Evolutionary conservation across 805 yeast species (phyloP).

Genomic region (Candida silvatica): DNA sequence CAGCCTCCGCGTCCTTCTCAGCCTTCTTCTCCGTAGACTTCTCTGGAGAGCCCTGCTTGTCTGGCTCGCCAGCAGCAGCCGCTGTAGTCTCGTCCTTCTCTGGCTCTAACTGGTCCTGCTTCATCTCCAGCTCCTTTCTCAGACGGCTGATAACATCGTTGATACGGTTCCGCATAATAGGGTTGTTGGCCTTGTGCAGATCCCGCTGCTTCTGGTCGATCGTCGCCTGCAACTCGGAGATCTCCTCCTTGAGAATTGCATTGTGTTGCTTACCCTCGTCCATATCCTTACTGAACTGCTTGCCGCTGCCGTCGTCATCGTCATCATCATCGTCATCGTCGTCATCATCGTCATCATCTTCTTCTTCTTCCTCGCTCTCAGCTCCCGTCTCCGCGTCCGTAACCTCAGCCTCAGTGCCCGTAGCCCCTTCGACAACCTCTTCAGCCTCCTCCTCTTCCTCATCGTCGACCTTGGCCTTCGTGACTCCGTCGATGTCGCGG

Average conservation of each 20-base stretch:
- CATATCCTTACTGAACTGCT: constrained; percentile 27
- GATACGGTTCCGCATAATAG: constrained; percentile 81
- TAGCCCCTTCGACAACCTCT: constrained; percentile 3
- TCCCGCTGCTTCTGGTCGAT: constrained; percentile 69
- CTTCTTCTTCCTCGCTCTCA: constrained; percentile 37
- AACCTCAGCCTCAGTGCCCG: constrained; percentile 34
- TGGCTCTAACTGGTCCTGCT: constrained; percentile 49
- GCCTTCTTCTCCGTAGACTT: constrained; percentile 6
- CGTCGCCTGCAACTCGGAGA: constrained; percentile 70
- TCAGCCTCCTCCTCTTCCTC: constrained; percentile 27
- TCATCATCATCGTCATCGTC: constrained; percentile 40
- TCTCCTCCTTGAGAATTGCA: constrained; percentile 77
- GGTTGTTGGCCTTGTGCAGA: constrained; percentile 66
- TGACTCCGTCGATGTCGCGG: neutral
- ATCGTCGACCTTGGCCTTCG: no score
- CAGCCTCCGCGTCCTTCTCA: constrained; percentile 12
- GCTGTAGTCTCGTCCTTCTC: no score
- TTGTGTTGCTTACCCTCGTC: constrained; percentile 50
- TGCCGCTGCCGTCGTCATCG: constrained; percentile 25
- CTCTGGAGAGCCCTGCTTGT: constrained; percentile 8
- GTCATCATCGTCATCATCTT: constrained; percentile 36
- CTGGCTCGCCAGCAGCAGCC: no score
- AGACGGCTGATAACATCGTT: constrained; percentile 71
- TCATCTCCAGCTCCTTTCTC: constrained; percentile 73
- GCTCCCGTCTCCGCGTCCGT: constrained; percentile 31